Percentiles rank a stretch among this genome's conserved stretches.
Conservation (phyloP, 2,329 filamentous ascomycete species). For the Claviceps humidiphila region DNA sequence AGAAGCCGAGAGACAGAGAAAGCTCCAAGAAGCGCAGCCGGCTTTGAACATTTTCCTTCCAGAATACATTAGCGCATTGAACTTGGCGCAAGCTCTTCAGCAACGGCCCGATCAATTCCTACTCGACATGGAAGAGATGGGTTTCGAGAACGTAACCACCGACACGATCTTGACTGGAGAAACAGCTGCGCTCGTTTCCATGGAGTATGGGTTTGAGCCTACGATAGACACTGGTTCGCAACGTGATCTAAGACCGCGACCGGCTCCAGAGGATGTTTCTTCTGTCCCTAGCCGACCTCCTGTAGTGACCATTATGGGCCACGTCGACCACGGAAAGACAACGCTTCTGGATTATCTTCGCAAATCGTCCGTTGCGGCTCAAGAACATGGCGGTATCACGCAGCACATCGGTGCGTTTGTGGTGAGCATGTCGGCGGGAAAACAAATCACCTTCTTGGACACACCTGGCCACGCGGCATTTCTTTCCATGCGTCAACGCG, state of each 20-base stretch:
- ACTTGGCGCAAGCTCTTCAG: conserved; percentile 63
- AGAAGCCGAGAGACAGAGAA: conserved; percentile 24
- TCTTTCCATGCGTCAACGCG: conserved; percentile 86
- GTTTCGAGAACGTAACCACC: conserved; percentile 72
- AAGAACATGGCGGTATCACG: conserved; percentile 92
- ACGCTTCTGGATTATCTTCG: conserved; percentile 88
- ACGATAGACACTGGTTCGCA: conserved; percentile 53
- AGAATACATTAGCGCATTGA: conserved; percentile 80
- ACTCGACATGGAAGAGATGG: conserved; percentile 64
- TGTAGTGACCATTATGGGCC: conserved; percentile 97
- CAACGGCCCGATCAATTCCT: conserved; percentile 61
- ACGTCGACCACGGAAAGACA: conserved; percentile 97
- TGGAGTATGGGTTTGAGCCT: conserved; percentile 87
- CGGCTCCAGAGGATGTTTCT: conserved; percentile 54
- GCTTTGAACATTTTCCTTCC: conserved; percentile 61
- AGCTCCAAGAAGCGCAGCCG: conserved; percentile 26
- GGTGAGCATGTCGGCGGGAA: conserved; percentile 72
- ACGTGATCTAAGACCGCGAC: conserved; percentile 59
- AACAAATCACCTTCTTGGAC: conserved; percentile 90
- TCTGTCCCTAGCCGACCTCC: conserved; percentile 64
- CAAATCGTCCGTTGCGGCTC: conserved; percentile 80
- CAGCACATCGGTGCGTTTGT: conserved; percentile 98
- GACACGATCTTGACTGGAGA: conserved; percentile 85
- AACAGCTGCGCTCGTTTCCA: conserved; percentile 76
- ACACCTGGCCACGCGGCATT: conserved; percentile 95